phyloP scores from a whole-genome alignment of 2,329 filamentous ascomycete genomes.

The Hortaea werneckii region DNA sequence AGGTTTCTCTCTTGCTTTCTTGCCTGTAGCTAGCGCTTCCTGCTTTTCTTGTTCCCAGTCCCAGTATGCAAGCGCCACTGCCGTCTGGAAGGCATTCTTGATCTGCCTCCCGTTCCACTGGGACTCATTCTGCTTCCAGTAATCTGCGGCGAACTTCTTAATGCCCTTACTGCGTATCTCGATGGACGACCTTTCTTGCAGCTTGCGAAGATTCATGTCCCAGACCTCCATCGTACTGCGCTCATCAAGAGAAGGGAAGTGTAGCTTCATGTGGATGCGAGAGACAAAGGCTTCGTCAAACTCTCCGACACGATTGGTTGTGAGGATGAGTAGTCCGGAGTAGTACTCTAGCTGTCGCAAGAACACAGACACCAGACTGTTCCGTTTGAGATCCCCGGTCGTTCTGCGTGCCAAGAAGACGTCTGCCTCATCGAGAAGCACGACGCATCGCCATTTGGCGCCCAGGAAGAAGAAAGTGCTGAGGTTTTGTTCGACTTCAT shows the following conservation, averaged over 20 bases:
- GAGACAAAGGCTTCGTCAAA: constrained; percentile 30
- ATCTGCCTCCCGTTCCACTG: constrained; percentile 30
- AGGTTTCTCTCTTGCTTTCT: background rate
- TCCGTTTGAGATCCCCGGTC: constrained; percentile 17
- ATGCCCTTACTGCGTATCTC: background rate
- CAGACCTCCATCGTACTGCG: background rate
- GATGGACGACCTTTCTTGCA: background rate
- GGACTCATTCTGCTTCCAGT: background rate
- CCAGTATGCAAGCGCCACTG: constrained; percentile 21
- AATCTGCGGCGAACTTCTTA: background rate
- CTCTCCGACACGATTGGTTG: constrained; percentile 26
- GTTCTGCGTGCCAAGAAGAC: constrained; percentile 47
- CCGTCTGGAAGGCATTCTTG: constrained; percentile 28
- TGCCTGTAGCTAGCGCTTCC: background rate
- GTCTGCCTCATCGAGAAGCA: constrained; percentile 51
- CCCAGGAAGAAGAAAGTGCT: constrained; percentile 33
- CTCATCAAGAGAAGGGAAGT: background rate
- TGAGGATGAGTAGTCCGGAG: constrained; percentile 30
- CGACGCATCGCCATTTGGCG: constrained; percentile 43
- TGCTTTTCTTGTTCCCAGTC: constrained; percentile 9
- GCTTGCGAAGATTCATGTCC: background rate
- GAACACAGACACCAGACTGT: constrained; percentile 28
- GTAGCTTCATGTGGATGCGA: constrained; percentile 18
- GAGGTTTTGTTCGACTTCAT: constrained; percentile 9
- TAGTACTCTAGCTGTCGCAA: constrained; percentile 25